These are phyloP conservation scores for Phytophthora idaei DNA, from an alignment of 352 stramenopile species.

Conservation along the genomic window DNA sequence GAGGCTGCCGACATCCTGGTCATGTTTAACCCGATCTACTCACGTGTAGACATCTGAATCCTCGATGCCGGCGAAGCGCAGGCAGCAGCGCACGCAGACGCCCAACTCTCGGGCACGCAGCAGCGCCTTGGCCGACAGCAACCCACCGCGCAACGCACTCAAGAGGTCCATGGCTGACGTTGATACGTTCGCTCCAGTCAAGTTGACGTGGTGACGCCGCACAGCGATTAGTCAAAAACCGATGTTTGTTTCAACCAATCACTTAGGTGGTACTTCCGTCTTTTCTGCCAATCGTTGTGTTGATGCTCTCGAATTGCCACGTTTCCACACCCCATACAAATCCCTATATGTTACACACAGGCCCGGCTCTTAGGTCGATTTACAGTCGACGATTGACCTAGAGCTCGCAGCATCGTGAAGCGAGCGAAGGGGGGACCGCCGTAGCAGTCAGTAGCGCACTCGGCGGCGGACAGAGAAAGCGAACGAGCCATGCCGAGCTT, in stretches of 20 bases:
- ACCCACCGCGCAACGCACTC: slow-evolving; percentile 20
- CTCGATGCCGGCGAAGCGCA: slow-evolving; percentile 63
- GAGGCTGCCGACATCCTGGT: slow-evolving; percentile 3
- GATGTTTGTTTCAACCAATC: slow-evolving; percentile 23
- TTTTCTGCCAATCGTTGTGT: slow-evolving; percentile 31
- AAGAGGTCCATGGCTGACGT: slow-evolving; percentile 29
- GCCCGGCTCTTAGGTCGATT: slow-evolving; percentile 22
- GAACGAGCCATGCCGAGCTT: slow-evolving; percentile 62
- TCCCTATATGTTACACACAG: slow-evolving; percentile 14
- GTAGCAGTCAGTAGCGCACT: slow-evolving; percentile 28
- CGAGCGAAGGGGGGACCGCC: slow-evolving; percentile 14
- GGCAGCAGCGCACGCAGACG: slow-evolving; percentile 70
- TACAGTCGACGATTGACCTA: slow-evolving; percentile 35
- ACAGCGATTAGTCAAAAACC: slow-evolving; percentile 27
- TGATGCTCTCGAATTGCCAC: slow-evolving; percentile 3
- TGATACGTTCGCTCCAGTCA: slow-evolving; percentile 23
- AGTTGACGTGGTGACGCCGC: slow-evolving; percentile 9
- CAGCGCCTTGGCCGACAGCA: slow-evolving; percentile 40
- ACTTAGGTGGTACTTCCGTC: not conserved
- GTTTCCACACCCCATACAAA: slow-evolving; percentile 31
- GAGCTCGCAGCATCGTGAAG: slow-evolving; percentile 25
- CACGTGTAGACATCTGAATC: slow-evolving; percentile 62
- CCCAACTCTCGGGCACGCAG: slow-evolving; percentile 24
- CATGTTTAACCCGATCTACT: slow-evolving; percentile 14
- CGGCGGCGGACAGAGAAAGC: slow-evolving; percentile 18